Evolutionary conservation across 768 basidiomycete genomes (phyloP).

Genomic region (Holtermanniella nyarrowii): DNA sequence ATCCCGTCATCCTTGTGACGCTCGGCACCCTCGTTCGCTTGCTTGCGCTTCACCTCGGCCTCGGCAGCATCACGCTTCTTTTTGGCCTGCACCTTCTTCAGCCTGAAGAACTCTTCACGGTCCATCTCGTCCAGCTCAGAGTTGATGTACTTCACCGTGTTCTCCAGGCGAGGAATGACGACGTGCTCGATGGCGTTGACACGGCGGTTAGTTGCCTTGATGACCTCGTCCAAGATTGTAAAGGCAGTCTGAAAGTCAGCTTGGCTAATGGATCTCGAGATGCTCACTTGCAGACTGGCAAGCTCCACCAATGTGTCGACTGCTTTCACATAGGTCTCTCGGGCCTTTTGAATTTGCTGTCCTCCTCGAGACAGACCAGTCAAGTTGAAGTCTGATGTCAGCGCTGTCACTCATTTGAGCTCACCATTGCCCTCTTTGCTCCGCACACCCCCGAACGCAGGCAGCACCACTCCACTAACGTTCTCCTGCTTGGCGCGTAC

Average conservation of each 20-base stretch:
- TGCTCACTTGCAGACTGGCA: conserved; percentile 60
- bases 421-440: conserved; percentile 61
- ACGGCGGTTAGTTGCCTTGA: conserved; percentile 95
- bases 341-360: conserved; percentile 86
- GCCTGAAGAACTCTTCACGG: conserved; percentile 52
- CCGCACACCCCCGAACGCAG: conserved; percentile 87
- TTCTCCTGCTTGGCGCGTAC: conserved; percentile 96
- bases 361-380: conserved; percentile 95
- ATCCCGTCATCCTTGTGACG: conserved; percentile 41
- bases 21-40: conserved; percentile 14
- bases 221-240: conserved; percentile 96
- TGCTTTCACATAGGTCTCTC: conserved; percentile 95
- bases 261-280: not conserved
- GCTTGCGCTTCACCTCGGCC: conserved; percentile 15
- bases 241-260: conserved; percentile 68
- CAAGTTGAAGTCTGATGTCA: conserved; percentile 71
- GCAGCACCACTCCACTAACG: conserved; percentile 90
- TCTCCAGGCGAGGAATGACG: conserved; percentile 86
- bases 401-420: not conserved
- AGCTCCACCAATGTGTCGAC: conserved; percentile 94
- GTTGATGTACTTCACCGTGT: conserved; percentile 95
- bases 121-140: conserved; percentile 99
- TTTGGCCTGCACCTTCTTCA: conserved; percentile 96
- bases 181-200: conserved; percentile 99
- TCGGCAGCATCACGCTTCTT: conserved; percentile 72